phyloP scores from a whole-genome alignment of 192 early-diverging fungal species.

The Entomortierella chlamydospora region DNA sequence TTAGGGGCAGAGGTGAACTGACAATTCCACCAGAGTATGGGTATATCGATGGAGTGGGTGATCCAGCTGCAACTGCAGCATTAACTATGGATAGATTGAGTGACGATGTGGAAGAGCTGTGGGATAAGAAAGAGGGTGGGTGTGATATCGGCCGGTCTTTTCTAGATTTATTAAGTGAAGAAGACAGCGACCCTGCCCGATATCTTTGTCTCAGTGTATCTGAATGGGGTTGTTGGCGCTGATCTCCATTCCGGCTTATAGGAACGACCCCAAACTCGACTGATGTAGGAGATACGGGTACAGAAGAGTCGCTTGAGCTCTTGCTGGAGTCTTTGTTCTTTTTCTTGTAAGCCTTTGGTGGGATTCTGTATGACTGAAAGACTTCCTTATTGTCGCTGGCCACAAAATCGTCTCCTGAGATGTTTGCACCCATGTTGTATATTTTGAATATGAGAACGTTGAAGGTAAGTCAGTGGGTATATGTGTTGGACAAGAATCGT shows the following conservation, averaged over 20 bases:
- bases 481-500: not conserved
- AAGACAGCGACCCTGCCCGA: slow-evolving; percentile 36
- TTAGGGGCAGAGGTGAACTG: slow-evolving; percentile 35
- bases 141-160: slow-evolving; percentile 37
- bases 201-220: too few species aligned
- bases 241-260: not conserved
- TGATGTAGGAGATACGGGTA: slow-evolving; percentile 18
- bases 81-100: slow-evolving; percentile 47
- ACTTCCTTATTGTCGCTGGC: slow-evolving; percentile 38
- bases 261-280: slow-evolving; percentile 7
- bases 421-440: slow-evolving; percentile 35
- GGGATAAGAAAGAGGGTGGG: slow-evolving; percentile 35
- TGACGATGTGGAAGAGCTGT: slow-evolving; percentile 31
- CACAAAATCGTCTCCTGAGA: slow-evolving; percentile 36
- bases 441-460: not conserved
- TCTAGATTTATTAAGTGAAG: slow-evolving; percentile 4
- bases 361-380: slow-evolving; percentile 52
- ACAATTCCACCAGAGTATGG: not conserved
- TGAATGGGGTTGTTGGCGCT: slow-evolving; percentile 5
- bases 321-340: slow-evolving; percentile 9
- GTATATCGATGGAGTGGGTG: slow-evolving; percentile 14
- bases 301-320: slow-evolving; percentile 8
- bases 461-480: slow-evolving; percentile 3
- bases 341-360: slow-evolving; percentile 48
- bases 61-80: slow-evolving; percentile 42